Evolutionary conservation across 306 rosid species (phyloP).

Genomic region (Trichosanthes truncata): DNA sequence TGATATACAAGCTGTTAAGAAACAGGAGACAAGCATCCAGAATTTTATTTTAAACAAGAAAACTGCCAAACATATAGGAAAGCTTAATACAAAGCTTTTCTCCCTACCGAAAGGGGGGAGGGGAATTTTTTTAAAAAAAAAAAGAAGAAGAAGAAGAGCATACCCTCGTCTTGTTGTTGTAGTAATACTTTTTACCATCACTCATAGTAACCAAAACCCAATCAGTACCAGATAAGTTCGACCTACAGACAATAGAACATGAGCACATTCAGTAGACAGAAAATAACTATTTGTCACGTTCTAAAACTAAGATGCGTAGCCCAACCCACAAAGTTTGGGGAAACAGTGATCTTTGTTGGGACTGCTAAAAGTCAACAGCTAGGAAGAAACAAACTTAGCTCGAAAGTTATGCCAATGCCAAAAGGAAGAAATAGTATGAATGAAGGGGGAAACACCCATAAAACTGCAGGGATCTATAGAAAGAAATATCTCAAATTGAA

Average conservation of each 20-base stretch:
- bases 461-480: neutral
- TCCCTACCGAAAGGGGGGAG: neutral
- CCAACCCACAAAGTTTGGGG: neutral
- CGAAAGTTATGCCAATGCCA: neutral
- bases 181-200: slow-evolving; percentile 87
- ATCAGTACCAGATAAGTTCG: slow-evolving; percentile 68
- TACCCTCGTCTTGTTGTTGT: slow-evolving; percentile 86
- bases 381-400: neutral
- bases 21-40: neutral
- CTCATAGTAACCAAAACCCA: slow-evolving; percentile 77
- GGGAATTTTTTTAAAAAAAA: slow-evolving; percentile 7
- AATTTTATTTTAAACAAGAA: neutral
- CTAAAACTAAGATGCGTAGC: neutral
- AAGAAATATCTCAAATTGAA: neutral
- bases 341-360: neutral
- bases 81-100: neutral
- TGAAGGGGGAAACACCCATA: neutral
- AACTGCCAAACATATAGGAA: neutral
- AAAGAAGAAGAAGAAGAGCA: slow-evolving; percentile 8
- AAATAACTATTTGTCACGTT: neutral
- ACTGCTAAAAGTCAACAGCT: neutral
- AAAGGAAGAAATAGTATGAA: neutral
- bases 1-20: neutral
- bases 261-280: neutral
- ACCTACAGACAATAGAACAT: slow-evolving; percentile 32